Evolutionary conservation across 208 protist genomes (phyloP).

Genomic region (Acanthamoeba lenticulata): DNA sequence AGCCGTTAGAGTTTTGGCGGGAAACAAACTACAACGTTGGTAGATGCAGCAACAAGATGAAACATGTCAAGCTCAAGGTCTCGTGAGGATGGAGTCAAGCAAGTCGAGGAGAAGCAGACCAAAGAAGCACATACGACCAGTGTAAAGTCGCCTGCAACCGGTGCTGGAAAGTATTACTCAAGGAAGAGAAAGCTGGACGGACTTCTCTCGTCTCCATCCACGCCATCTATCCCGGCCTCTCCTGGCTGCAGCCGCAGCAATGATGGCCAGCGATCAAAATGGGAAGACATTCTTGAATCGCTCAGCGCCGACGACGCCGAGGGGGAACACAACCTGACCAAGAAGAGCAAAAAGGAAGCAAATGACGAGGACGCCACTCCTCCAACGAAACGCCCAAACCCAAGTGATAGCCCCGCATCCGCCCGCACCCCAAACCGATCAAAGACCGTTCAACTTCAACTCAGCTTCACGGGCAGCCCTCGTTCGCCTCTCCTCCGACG

Average conservation of each 20-base stretch:
- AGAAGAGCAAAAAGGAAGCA: neutral
- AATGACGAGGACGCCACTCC: no score
- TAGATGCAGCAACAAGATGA: no score
- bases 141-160: neutral
- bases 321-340: neutral
- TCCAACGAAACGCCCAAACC: no score
- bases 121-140: neutral
- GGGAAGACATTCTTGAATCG: neutral
- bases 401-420: no score
- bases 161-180: neutral
- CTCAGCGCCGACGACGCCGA: neutral
- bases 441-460: no score
- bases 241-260: neutral
- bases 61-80: no score
- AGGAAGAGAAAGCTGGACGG: neutral
- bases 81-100: no score
- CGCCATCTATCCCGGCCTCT: neutral
- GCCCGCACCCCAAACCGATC: no score
- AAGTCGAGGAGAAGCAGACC: neutral
- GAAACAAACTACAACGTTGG: no score
- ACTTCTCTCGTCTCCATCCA: neutral
- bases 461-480: no score
- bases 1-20: no score
- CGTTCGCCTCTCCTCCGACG: no score
- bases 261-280: neutral